Percentiles rank a stretch among this genome's conserved stretches.
phyloP scores from a whole-genome alignment of 2,329 filamentous ascomycete species.

The Chalaropsis thielavioides region DNA sequence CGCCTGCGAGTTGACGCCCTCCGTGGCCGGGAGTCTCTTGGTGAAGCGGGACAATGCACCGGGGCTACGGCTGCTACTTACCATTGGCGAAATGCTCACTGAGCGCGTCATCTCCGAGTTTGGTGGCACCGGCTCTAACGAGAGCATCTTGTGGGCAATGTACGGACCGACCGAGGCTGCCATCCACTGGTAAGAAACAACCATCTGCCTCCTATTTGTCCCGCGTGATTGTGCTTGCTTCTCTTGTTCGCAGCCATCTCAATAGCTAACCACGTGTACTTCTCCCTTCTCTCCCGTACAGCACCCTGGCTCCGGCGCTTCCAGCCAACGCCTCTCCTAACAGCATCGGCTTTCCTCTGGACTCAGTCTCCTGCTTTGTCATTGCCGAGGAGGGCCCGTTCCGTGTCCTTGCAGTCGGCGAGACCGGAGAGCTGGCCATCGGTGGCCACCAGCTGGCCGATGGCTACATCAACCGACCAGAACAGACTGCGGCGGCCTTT shows the following conservation, averaged over 20 bases:
- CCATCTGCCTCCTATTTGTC: not conserved
- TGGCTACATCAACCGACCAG: slow-evolving; percentile 66
- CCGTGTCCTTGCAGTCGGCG: slow-evolving; percentile 48
- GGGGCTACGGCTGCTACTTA: slow-evolving; percentile 54
- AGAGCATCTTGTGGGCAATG: slow-evolving; percentile 74
- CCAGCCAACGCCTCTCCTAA: slow-evolving; percentile 40
- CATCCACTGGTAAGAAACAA: slow-evolving; percentile 53
- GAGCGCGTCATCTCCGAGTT: slow-evolving; percentile 64
- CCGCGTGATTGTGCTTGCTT: not conserved
- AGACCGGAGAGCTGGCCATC: slow-evolving; percentile 65
- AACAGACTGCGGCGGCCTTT: slow-evolving; percentile 61
- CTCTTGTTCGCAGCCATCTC: too few species aligned
- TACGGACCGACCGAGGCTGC: slow-evolving; percentile 87
- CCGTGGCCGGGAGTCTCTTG: slow-evolving; percentile 65
- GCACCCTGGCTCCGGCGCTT: slow-evolving; percentile 57
- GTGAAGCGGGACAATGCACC: slow-evolving; percentile 53
- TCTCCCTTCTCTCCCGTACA: slow-evolving; percentile 19
- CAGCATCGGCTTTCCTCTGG: slow-evolving; percentile 63
- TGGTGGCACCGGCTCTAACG: slow-evolving; percentile 38
- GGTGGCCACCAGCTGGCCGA: slow-evolving; percentile 67
- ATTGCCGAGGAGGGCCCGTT: slow-evolving; percentile 35
- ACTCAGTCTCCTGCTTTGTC: slow-evolving; percentile 68
- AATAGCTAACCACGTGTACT: slow-evolving; percentile 9
- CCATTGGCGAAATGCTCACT: slow-evolving; percentile 88
- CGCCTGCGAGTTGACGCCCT: slow-evolving; percentile 79